Base-by-base conservation (phyloP, 306 rosid genomes). In the Malus orientalis region DNA sequence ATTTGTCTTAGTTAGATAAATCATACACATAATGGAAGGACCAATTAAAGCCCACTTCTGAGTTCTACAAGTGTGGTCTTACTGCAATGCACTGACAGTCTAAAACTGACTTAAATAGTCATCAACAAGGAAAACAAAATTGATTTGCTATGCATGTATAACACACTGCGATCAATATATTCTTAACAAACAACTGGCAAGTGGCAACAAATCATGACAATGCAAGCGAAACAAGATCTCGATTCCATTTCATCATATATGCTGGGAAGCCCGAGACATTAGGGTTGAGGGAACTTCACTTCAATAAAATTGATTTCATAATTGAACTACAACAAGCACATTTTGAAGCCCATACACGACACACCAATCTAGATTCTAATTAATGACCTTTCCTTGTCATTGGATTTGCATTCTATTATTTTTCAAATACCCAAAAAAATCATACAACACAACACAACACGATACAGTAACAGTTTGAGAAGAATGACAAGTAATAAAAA, bases 31-130 rank as follows among this genome's bases (percentile, higher is more conserved):
- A 33, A 72, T 11, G 33, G 51, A 67, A 58, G 60, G 32, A 72
- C 65, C 51, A 55, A 59, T 77, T 67, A 69, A 40, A 60, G 59
- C 68, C 23, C 72, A 77, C 7, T 67, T 68, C 42, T 65, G 55
- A 2, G 12, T 55, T 57, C 25, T 19, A 33, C 49, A 54, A 5
- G 57, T 12, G 69, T 29, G 11, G 59, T 10, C 53, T 36, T 49
- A 33, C 13, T 15, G 51, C 57, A 73, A 65, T 13, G 55, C 73
- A 53, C 7, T 45, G 47, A 64, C 44, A 29, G 2, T 75, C 49
- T 36, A 38, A 53, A 71, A 57, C 32, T 44, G 51, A 32, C 74
- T 40, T 36, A n/a, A 16, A 4, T 14, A 66, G 30, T 22, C 58
- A 58, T 40, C 62, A 4, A 47, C 29, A 11, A 57, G 36, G 7